phyloP scores from a whole-genome alignment of 352 stramenopile species.

The Halophytophthora batemanensis region DNA sequence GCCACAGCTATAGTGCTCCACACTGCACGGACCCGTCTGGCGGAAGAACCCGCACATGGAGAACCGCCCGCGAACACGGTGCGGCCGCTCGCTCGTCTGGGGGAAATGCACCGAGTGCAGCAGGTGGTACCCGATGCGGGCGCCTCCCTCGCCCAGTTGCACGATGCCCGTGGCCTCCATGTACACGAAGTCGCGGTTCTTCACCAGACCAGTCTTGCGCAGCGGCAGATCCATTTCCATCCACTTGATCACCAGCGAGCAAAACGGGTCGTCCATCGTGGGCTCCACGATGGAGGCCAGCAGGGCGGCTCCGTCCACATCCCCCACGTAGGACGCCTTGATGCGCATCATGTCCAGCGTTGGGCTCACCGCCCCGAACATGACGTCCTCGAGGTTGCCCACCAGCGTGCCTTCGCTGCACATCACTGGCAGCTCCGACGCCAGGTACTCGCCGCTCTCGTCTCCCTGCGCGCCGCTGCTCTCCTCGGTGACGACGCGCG shows the following conservation, averaged over 20 bases:
- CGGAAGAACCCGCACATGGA: constrained; percentile 57
- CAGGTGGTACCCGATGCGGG: constrained; percentile 56
- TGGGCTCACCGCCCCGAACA: constrained; percentile 33
- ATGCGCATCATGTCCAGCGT: constrained; percentile 38
- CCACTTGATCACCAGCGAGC: constrained; percentile 39
- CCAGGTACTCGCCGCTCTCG: constrained; percentile 15
- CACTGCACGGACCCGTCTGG: constrained; percentile 27
- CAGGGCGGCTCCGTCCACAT: constrained; percentile 27
- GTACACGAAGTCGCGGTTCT: constrained; percentile 65
- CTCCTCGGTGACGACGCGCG: not conserved
- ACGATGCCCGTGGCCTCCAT: constrained; percentile 48
- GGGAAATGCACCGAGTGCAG: constrained; percentile 59
- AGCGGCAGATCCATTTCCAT: constrained; percentile 39
- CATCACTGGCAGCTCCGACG: constrained; percentile 24
- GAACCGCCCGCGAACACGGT: constrained; percentile 36
- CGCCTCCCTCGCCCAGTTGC: constrained; percentile 33
- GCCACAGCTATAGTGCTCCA: constrained; percentile 35
- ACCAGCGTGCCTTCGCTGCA: constrained; percentile 18
- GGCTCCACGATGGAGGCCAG: constrained; percentile 33
- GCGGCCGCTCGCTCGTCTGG: constrained; percentile 32
- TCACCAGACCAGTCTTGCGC: constrained; percentile 27
- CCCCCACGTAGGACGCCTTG: constrained; percentile 35
- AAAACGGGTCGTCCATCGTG: constrained; percentile 28
- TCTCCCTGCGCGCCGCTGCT: constrained; percentile 8
- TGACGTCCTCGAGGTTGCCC: constrained; percentile 38